Base-by-base conservation (phyloP, 2,329 filamentous ascomycete species). In the Blastomyces parvus region DNA sequence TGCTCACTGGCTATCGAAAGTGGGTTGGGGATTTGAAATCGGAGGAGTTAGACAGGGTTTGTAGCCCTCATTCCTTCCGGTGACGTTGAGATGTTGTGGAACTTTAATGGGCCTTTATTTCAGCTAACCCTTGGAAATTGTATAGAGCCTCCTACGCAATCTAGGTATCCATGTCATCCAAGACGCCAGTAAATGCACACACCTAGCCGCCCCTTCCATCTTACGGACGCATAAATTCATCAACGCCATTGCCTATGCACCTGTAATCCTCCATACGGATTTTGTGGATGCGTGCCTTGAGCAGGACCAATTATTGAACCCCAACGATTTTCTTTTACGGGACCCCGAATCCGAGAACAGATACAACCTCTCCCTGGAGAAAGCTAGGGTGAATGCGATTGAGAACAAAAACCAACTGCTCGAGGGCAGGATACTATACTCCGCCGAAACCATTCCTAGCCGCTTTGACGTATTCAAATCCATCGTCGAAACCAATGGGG, bases 221-320 rank as follows among this genome's bases (percentile, higher is more conserved):
- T 85, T 97, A 42, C 88, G 94, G 46, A 99, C 94, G 0, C 86
- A 90, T 73, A 99, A 99, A 72, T 99, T 99, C 72, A 86, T 97
- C 59, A 88, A 88, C 65, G 91, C 91, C 14, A 79, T 99, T 36
- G 91, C 94, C 22, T 86, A 86, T 64, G 91, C 89, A 0, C 90
- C 91, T 0, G 82, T 84, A 1, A 84, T 97, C 53, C 83, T 97
- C 62, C 86, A 86, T 56, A 88, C 88, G 0, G 82, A 84, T 9
- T 99, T 91, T 74, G 84, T 99, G 63, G 89, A 93, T 63, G 81
- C 84, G 30, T 90, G 88, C 57, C 80, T 97, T 13, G 85, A 89
- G 56, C 80, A 85, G 40, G 85, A 88, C 66, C 81, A 86, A 70
- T 73, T 89, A 9, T 84, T 88, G 0, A 78, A 86, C 27, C 80